phyloP scores from a whole-genome alignment of 2,329 filamentous ascomycete species.

The Rutstroemia sp. region DNA sequence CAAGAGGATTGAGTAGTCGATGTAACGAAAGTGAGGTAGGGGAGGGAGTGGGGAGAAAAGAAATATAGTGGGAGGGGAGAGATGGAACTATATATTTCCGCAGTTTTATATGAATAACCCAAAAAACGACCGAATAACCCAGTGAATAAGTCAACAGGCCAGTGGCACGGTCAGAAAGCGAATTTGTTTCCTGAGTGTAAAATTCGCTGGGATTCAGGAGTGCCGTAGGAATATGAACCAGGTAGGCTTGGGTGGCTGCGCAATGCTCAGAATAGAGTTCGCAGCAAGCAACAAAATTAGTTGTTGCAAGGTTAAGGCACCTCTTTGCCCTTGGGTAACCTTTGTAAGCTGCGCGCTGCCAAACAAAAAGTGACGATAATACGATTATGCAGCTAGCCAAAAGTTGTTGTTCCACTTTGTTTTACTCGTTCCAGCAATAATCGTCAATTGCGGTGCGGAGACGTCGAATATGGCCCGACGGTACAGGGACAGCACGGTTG shows the following conservation, averaged over 20 bases:
- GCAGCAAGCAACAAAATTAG: background rate
- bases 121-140: background rate
- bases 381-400: constrained; percentile 13
- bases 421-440: constrained; percentile 3
- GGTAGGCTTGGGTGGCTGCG: background rate
- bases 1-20: background rate
- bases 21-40: background rate
- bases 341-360: background rate
- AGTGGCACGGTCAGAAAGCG: background rate
- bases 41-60: background rate
- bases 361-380: background rate
- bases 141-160: background rate
- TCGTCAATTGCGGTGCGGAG: background rate
- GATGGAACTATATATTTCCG: constrained; percentile 31
- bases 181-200: background rate
- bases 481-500: background rate
- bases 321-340: background rate
- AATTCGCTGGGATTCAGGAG: constrained; percentile 2
- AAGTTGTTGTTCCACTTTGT: background rate
- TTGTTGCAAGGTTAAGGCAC: background rate
- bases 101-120: background rate
- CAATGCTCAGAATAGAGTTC: constrained; percentile 5
- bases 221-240: constrained; percentile 2
- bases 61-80: constrained; percentile 29
- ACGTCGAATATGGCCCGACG: background rate